Base-by-base conservation (phyloP, 1,284 basidiomycete species). In the Paramarasmius palmivorus region DNA sequence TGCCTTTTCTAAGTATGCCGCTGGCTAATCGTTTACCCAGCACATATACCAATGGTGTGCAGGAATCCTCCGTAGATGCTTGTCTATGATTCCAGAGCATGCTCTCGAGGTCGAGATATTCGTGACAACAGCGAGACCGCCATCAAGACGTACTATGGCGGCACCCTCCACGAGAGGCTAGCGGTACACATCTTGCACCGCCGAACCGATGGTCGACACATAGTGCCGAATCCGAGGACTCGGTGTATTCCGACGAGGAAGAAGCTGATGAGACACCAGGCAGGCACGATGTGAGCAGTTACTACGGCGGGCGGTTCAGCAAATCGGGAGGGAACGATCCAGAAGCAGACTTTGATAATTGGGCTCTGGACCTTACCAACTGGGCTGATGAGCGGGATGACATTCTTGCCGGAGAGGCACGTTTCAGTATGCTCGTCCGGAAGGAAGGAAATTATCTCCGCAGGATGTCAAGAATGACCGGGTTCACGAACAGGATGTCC, bases 11-110 rank as follows among this genome's bases (percentile, higher is more conserved):
- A 6, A 4, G 4, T 34, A 8, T 50, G 17, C 19, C n/a, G 8
- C 6, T 32, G 29, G 32, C 37, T 35, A 20, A 49, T 32, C 7
- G 23, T 39, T 22, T 38, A 8, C n/a, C n/a, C 44, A 90, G 89
- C 85, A n/a, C 90, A 94, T 65, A 75, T 93, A n/a, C 37, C 85
- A 88, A 54, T 94, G 92, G 92, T 86, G 88, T 51, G 90, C 92
- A 0, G 75, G 83, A 2, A 74, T 84, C 44, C 66, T 95, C 23
- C 78, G 86, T 23, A 75, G 79, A 26, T 93, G 90, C 67, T 79
- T 84, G 63, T 74, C 80, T 45, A 77, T 90, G 69, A 75, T 90
- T 12, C 74, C 83, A 0, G 36, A 66, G 8, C 72, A 80, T 3
- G 77, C 82, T 35, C 73, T 95, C 10, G 83, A 89, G 58, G 73